phyloP scores from a whole-genome alignment of 78 protist species.

The Cavenderia fasciculata region DNA sequence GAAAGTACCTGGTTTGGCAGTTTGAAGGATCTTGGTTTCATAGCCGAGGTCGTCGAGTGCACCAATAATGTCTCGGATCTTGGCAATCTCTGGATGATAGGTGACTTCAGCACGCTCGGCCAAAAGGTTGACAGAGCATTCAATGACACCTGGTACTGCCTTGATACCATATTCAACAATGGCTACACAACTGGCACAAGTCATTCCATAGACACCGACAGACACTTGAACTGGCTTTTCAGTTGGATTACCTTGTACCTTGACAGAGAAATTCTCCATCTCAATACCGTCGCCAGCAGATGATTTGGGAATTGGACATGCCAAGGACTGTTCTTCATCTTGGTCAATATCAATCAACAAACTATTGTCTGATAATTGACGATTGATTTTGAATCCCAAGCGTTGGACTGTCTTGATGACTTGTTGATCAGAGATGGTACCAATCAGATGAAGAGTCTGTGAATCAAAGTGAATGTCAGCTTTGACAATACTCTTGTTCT shows the following conservation, averaged over 20 bases:
- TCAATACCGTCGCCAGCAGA: no score
- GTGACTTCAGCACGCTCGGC: constrained; percentile 71
- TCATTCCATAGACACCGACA: constrained; percentile 79
- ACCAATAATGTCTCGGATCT: constrained; percentile 8
- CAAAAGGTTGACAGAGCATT: constrained; percentile 50
- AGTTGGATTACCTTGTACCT: not conserved
- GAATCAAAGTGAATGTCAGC: constrained; percentile 16
- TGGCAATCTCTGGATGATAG: constrained; percentile 8
- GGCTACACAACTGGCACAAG: constrained; percentile 79
- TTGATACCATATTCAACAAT: constrained; percentile 67
- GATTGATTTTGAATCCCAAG: constrained; percentile 36
- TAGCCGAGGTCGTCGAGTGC: constrained; percentile 33
- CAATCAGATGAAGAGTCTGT: not conserved
- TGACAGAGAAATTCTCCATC: no score
- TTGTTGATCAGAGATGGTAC: not conserved
- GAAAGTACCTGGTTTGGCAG: constrained; percentile 47
- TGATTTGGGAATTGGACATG: no score
- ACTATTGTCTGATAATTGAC: no score
- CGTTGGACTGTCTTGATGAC: constrained; percentile 7
- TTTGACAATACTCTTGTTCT: not conserved
- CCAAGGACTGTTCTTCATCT: no score
- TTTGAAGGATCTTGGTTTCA: constrained; percentile 52
- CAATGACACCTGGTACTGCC: constrained; percentile 34
- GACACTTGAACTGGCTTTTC: not conserved
- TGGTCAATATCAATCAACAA: no score